phyloP scores from a whole-genome alignment of 192 early-diverging fungal genomes.

The Rhizophlyctis rosea region DNA sequence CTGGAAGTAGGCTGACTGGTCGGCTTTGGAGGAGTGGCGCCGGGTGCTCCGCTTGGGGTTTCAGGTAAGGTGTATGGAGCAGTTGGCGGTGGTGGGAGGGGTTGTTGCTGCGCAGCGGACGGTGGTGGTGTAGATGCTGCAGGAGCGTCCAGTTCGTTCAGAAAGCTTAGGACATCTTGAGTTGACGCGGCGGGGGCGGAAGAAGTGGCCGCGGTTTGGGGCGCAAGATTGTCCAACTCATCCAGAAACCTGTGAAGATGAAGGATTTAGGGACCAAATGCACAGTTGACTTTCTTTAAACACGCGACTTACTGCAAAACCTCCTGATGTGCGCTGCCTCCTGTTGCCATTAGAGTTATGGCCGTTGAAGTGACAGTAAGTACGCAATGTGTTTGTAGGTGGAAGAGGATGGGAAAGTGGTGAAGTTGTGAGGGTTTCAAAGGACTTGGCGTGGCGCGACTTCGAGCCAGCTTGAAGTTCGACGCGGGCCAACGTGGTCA shows the following conservation, averaged over 20 bases:
- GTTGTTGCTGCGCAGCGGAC: background rate
- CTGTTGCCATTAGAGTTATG: constrained; percentile 1
- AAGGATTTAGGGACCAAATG: background rate
- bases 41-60: background rate
- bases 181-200: constrained; percentile 1
- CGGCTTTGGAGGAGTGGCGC: background rate
- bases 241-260: constrained; percentile 22
- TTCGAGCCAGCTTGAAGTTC: too few species aligned
- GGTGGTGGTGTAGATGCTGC: background rate
- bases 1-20: background rate
- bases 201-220: background rate
- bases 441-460: too few species aligned
- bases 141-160: constrained; percentile 35
- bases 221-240: constrained; percentile 24
- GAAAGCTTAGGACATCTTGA: constrained; percentile 41
- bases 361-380: too few species aligned
- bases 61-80: background rate
- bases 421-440: too few species aligned
- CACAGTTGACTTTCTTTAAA: background rate
- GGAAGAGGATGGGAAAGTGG: too few species aligned
- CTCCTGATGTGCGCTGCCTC: constrained; percentile 26
- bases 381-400: too few species aligned
- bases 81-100: background rate
- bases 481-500: too few species aligned
- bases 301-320: constrained; percentile 27